phyloP scores from a whole-genome alignment of 352 stramenopile genomes.

The Phytophthora pistaciae region DNA sequence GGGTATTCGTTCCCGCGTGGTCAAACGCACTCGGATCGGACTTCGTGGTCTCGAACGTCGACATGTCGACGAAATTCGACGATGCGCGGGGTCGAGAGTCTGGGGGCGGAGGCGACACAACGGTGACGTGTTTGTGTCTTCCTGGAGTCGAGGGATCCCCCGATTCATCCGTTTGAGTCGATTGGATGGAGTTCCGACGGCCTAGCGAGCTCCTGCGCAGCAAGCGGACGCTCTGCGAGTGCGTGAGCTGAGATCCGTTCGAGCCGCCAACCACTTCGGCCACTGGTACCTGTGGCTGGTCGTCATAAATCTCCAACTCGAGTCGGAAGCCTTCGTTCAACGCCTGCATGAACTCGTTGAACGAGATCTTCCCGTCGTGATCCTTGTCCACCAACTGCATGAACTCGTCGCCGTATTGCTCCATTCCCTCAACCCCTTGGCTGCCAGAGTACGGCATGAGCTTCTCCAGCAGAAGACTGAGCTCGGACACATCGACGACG shows the following conservation, averaged over 20 bases:
- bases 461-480: constrained; percentile 70
- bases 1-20: neutral
- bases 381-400: constrained; percentile 79
- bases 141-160: constrained; percentile 21
- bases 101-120: constrained; percentile 16
- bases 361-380: constrained; percentile 75
- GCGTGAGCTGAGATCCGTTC: constrained; percentile 14
- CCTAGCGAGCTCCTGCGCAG: constrained; percentile 22
- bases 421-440: constrained; percentile 52
- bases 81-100: constrained; percentile 5
- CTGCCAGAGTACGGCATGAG: constrained; percentile 64
- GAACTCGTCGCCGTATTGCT: constrained; percentile 82
- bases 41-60: constrained; percentile 28
- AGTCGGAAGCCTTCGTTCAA: constrained; percentile 76
- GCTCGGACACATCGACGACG: constrained; percentile 66
- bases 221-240: constrained; percentile 21
- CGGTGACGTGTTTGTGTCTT: constrained; percentile 17
- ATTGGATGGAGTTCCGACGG: constrained; percentile 28
- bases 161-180: constrained; percentile 10
- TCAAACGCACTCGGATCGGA: constrained; percentile 15
- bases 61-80: constrained; percentile 49
- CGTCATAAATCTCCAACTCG: constrained; percentile 81
- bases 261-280: constrained; percentile 17
- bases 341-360: constrained; percentile 83
- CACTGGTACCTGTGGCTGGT: constrained; percentile 36